Evolutionary conservation across 192 early-diverging fungal species (phyloP).

Genomic region (Coemansia sp.): DNA sequence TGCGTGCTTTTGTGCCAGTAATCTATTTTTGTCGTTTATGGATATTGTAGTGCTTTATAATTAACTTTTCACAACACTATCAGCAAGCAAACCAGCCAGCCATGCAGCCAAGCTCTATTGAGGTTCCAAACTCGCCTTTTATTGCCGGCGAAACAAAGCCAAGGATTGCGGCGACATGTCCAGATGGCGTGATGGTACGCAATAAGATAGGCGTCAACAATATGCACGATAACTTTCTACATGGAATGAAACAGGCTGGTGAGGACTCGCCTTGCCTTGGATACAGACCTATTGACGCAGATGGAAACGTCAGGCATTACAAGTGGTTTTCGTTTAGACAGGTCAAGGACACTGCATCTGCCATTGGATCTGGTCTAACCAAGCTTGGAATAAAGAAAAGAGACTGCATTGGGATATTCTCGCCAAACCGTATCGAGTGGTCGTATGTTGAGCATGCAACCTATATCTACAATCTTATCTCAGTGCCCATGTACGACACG

Average conservation of each 20-base stretch:
- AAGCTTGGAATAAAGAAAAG: conserved; percentile 69
- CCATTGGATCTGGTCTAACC: conserved; percentile 73
- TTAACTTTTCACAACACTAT: not conserved
- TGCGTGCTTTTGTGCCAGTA: no score
- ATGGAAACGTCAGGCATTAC: conserved; percentile 68
- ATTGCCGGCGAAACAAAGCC: conserved; percentile 47
- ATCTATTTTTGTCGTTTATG: no score
- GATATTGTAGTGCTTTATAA: no score
- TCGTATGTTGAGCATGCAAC: conserved; percentile 42
- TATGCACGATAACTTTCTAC: conserved; percentile 51
- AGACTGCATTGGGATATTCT: conserved; percentile 65
- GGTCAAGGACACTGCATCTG: conserved; percentile 58
- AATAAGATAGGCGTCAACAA: conserved; percentile 48
- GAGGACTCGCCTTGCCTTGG: conserved; percentile 37
- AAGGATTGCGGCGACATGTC: conserved; percentile 32
- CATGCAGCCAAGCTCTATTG: conserved; percentile 28
- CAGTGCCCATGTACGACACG: conserved; percentile 84
- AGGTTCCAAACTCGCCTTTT: conserved; percentile 34
- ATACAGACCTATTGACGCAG: conserved; percentile 29
- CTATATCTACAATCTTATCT: conserved; percentile 69
- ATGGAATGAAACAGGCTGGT: conserved; percentile 41
- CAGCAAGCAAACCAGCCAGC: not conserved
- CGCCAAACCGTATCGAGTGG: conserved; percentile 62
- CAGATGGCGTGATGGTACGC: conserved; percentile 25
- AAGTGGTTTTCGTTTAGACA: conserved; percentile 77